Evolutionary conservation across 2,329 filamentous ascomycete genomes (phyloP), one percentile per base, ranked within the genome.

Genomic region (Cercospora zeae-maydis): DNA sequence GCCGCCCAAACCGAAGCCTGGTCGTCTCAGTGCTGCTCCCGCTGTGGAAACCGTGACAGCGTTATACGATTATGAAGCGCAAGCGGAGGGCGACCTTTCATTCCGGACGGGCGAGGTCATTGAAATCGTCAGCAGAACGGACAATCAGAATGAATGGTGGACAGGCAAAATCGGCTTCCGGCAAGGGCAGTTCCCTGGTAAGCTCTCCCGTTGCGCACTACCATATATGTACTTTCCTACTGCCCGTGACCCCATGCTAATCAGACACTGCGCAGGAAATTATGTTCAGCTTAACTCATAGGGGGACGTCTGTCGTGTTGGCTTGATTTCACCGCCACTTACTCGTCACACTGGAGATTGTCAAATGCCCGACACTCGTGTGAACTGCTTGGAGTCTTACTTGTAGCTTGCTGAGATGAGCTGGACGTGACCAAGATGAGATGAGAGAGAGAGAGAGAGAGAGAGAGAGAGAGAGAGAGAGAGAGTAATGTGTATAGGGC

Each of bases 81-180:
- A 98, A 75, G 93, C 93, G 1, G 92, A 96, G 67, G 93, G 93
- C 2, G 95, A 99, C 75, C 80, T 99, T 66, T 96, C 91, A 72
- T 99, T 99, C 79, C 84, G 84, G 16, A 87, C 91, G 0, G 93
- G 93, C 4, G 95, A 99, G 66, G 80, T 89, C 4, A 98, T 99
- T 72, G 93, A 98, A 76, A 93, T 99, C 70, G 76, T 95, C 2
- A 84, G 83, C 64, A 84, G 91, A 69, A 96, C 72, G 39, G 68
- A 69, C 53, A 97, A 96, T 72, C 88, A 91, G 57, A 98, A 99
- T 70, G 95, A 99, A 77, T 99, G 95, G 95, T 99, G 95, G 95
- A 88, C 84, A 8, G 95, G 95, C 37, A 90, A 86, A 74, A 75
- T 96, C 59, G 83, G 89, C 63, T 92, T 90, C 54, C 89, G 88